phyloP scores from a whole-genome alignment of 176 grass and related monocot species.

The Saccharum spontaneum region DNA sequence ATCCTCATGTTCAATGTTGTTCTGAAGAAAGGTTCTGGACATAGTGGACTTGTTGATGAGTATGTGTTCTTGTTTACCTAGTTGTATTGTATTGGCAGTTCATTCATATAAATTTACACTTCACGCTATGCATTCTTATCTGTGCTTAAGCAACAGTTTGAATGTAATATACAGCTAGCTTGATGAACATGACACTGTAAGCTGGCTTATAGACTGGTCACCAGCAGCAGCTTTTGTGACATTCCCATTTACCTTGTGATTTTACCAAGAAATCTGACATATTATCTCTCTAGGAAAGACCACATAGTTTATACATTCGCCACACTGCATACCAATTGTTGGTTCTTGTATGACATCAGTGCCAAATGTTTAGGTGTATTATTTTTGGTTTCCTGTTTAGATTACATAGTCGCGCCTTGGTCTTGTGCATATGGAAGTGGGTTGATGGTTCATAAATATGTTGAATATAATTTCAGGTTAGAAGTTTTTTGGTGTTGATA shows the following conservation, averaged over 20 bases:
- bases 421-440: not conserved
- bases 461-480: not conserved
- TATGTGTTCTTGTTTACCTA: not conserved
- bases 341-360: not conserved
- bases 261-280: not conserved
- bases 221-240: not conserved
- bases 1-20: not conserved
- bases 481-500: not conserved
- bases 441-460: not conserved
- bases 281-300: not conserved
- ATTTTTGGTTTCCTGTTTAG: slow-evolving; percentile 14
- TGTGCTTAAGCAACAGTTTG: not conserved
- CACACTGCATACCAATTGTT: not conserved
- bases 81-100: not conserved
- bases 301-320: not conserved
- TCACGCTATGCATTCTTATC: not conserved
- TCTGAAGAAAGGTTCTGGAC: not conserved
- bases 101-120: not conserved
- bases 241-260: not conserved
- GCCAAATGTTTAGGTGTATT: not conserved
- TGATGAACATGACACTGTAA: not conserved
- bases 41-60: not conserved
- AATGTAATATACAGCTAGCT: not conserved
- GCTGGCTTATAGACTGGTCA: not conserved
- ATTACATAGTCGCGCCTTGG: not conserved